Evolutionary conservation across 257 asterid species (phyloP).

Genomic region (Orobanche coerulescens): DNA sequence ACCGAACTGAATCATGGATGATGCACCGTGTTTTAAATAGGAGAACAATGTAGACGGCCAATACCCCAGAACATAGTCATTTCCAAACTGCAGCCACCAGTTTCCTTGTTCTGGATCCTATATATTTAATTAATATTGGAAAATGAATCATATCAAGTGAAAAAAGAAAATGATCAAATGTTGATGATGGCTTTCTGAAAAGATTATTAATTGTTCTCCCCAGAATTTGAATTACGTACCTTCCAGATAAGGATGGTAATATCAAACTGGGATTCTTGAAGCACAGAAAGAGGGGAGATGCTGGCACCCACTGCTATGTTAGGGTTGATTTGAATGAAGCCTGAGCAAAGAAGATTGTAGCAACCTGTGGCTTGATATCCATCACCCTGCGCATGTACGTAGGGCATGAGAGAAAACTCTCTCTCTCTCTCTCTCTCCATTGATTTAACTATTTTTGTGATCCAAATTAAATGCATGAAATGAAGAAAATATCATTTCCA

Average conservation of each 20-base stretch:
- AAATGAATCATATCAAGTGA: constrained; percentile 1
- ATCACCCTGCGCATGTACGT: constrained; percentile 83
- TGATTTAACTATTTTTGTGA: too few species aligned
- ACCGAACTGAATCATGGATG: constrained; percentile 79
- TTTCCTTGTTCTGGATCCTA: constrained; percentile 82
- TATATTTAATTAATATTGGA: neutral
- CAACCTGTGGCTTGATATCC: constrained; percentile 92
- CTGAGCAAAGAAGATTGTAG: constrained; percentile 83
- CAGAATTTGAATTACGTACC: constrained; percentile 46
- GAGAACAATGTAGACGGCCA: constrained; percentile 95
- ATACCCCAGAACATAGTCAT: constrained; percentile 60
- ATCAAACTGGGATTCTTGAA: constrained; percentile 60
- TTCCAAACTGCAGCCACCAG: constrained; percentile 93
- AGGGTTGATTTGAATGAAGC: constrained; percentile 74
- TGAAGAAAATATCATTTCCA: too few species aligned
- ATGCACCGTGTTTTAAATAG: constrained; percentile 62
- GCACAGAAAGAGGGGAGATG: constrained; percentile 76
- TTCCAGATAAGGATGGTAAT: constrained; percentile 77
- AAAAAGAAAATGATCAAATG: too few species aligned
- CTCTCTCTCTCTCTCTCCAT: too few species aligned
- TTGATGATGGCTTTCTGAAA: too few species aligned
- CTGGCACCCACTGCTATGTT: constrained; percentile 88
- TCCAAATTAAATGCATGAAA: too few species aligned
- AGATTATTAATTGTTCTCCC: constrained; percentile 3
- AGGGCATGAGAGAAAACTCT: too few species aligned